These are phyloP conservation scores for Hypoxylon sp. DNA, from an alignment of 2,329 filamentous ascomycete species.

Conservation along the genomic window DNA sequence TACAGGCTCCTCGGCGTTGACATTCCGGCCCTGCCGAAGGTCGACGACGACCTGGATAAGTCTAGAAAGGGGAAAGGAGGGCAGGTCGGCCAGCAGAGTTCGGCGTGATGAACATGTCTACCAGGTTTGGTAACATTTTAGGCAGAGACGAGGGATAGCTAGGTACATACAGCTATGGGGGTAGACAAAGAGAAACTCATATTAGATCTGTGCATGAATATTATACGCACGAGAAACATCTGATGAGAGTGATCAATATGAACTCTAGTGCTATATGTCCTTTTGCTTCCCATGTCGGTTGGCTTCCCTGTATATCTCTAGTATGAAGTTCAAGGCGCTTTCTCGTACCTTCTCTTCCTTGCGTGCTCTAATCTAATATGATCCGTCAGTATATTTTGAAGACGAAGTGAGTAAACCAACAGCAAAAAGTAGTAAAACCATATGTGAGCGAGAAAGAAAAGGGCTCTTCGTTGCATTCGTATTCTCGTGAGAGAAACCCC, in stretches of 20 bases:
- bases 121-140: not conserved
- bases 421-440: too few species aligned
- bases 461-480: constrained; percentile 15
- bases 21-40: constrained; percentile 58
- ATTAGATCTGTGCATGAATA: not conserved
- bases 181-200: not conserved
- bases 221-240: too few species aligned
- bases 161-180: too few species aligned
- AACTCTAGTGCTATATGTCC: too few species aligned
- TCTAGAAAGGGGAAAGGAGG: constrained; percentile 48
- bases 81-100: constrained; percentile 5
- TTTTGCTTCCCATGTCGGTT: too few species aligned
- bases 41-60: constrained; percentile 57
- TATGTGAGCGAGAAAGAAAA: not conserved
- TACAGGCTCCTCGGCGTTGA: constrained; percentile 58
- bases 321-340: too few species aligned
- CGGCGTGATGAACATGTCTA: constrained; percentile 10
- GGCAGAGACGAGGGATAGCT: not conserved
- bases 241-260: too few species aligned
- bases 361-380: too few species aligned
- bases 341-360: too few species aligned
- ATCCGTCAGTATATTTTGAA: not conserved
- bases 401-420: not conserved
- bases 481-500: constrained; percentile 26
- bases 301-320: too few species aligned